These are phyloP conservation scores for Chalciporus sphaerocephalus DNA, from an alignment of 768 basidiomycete species.

Conservation along the genomic window DNA sequence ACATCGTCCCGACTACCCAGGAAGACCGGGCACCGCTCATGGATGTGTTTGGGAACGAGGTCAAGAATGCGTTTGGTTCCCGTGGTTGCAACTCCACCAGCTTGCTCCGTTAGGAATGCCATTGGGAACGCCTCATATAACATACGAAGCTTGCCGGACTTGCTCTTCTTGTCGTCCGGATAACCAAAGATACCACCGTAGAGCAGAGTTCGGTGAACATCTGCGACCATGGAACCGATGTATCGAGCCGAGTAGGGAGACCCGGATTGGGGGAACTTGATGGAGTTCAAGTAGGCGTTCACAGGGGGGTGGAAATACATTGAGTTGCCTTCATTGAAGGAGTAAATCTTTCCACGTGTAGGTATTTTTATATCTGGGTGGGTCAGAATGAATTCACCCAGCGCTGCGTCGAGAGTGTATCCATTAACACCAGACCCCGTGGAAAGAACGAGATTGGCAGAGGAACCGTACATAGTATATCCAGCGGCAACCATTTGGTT, in stretches of 20 bases:
- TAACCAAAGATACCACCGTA: constrained; percentile 99
- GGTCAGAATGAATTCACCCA: constrained; percentile 98
- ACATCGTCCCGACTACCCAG: constrained; percentile 94
- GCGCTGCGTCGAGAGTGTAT: constrained; percentile 90
- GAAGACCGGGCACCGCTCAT: constrained; percentile 91
- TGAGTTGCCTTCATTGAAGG: constrained; percentile 98
- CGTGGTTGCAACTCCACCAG: constrained; percentile 94
- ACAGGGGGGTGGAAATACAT: constrained; percentile 89
- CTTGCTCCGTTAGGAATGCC: constrained; percentile 95
- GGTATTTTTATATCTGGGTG: constrained; percentile 95
- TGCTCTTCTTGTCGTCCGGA: constrained; percentile 96
- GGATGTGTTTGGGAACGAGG: constrained; percentile 79
- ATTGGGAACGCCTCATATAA: constrained; percentile 98
- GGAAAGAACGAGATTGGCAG: constrained; percentile 91
- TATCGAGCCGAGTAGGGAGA: constrained; percentile 87
- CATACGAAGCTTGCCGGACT: constrained; percentile 89
- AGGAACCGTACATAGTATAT: constrained; percentile 98
- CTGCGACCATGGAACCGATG: constrained; percentile 99
- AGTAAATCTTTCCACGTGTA: constrained; percentile 95
- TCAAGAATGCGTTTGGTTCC: constrained; percentile 93
- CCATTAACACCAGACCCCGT: constrained; percentile 97
- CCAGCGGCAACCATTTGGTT: constrained; percentile 97
- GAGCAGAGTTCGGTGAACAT: constrained; percentile 92
- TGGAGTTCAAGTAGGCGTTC: constrained; percentile 76
- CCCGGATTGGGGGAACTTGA: constrained; percentile 80